Evolutionary conservation across 1,284 basidiomycete species (phyloP).

Genomic region (Heterobasidion annosum): DNA sequence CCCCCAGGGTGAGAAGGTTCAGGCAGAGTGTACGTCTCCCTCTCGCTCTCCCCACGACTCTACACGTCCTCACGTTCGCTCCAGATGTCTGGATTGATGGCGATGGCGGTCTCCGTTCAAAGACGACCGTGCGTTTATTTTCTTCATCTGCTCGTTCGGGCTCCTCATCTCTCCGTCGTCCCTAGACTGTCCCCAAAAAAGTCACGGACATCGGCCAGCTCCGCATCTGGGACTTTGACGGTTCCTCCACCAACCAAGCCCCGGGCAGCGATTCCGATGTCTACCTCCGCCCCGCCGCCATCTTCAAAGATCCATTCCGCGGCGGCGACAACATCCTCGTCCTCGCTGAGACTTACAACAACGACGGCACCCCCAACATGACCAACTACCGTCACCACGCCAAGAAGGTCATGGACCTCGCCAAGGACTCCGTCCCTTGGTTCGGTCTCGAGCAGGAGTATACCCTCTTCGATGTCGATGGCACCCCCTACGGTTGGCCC

Average conservation of each 20-base stretch:
- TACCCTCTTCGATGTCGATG: constrained; percentile 94
- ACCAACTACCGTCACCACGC: constrained; percentile 92
- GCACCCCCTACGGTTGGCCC: constrained; percentile 92
- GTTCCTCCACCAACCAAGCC: constrained; percentile 95
- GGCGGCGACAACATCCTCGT: constrained; percentile 97
- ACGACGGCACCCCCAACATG: constrained; percentile 96
- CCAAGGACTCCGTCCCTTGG: constrained; percentile 82
- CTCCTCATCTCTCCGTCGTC: constrained; percentile 2
- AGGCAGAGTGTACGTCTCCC: constrained; percentile 77
- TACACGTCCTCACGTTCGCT: constrained; percentile 2
- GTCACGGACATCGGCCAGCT: constrained; percentile 82
- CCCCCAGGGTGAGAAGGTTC: constrained; percentile 79
- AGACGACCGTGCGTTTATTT: constrained; percentile 67
- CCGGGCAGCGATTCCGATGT: constrained; percentile 95
- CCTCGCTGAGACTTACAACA: constrained; percentile 97
- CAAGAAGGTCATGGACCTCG: constrained; percentile 89
- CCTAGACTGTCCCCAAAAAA: constrained; percentile 73
- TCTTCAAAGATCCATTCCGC: constrained; percentile 99
- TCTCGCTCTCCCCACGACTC: constrained; percentile 10
- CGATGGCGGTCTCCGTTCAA: constrained; percentile 85
- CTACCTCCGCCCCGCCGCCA: constrained; percentile 94
- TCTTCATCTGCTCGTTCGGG: constrained; percentile 1
- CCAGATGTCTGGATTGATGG: constrained; percentile 95
- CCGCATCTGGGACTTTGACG: constrained; percentile 99
- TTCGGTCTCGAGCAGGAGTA: constrained; percentile 99